Conservation (phyloP, 305 asterid genomes). For the Striga hermonthica region DNA sequence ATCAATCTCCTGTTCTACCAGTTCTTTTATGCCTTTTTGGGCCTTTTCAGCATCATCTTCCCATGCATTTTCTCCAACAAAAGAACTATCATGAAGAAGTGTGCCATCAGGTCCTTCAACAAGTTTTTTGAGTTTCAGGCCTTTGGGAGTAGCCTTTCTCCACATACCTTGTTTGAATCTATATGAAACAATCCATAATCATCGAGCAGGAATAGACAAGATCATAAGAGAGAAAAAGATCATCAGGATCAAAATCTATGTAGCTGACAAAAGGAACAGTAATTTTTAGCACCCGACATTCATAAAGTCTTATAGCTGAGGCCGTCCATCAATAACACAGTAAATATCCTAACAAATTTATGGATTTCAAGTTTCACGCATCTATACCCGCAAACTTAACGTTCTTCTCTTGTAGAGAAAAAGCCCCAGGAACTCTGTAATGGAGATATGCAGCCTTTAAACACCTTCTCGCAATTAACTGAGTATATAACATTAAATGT, state of each 20-base stretch:
- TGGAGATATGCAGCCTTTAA: constrained; percentile 5
- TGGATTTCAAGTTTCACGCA: constrained; percentile 13
- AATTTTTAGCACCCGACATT: neutral
- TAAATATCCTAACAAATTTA: constrained; percentile 13
- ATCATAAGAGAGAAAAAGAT: neutral
- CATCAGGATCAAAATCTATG: constrained; percentile 21
- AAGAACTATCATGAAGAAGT: constrained; percentile 81
- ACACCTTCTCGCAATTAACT: constrained; percentile 25
- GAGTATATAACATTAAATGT: neutral
- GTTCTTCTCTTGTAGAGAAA: constrained; percentile 3
- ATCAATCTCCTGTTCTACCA: constrained; percentile 51
- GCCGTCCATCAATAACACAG: constrained; percentile 1
- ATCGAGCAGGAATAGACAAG: constrained; percentile 20
- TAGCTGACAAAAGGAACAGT: constrained; percentile 20
- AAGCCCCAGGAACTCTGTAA: constrained; percentile 8
- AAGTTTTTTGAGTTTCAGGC: constrained; percentile 83
- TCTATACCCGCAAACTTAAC: constrained; percentile 16
- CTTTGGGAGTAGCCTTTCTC: constrained; percentile 92
- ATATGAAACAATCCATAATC: constrained; percentile 20
- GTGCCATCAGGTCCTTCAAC: constrained; percentile 86
- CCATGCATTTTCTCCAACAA: constrained; percentile 96
- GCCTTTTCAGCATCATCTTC: constrained; percentile 65
- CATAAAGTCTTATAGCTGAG: constrained; percentile 11
- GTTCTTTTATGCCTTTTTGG: constrained; percentile 45
- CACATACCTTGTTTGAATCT: constrained; percentile 88